Conservation (phyloP, 495 filamentous ascomycete species). For the Podospora appendiculata region DNA sequence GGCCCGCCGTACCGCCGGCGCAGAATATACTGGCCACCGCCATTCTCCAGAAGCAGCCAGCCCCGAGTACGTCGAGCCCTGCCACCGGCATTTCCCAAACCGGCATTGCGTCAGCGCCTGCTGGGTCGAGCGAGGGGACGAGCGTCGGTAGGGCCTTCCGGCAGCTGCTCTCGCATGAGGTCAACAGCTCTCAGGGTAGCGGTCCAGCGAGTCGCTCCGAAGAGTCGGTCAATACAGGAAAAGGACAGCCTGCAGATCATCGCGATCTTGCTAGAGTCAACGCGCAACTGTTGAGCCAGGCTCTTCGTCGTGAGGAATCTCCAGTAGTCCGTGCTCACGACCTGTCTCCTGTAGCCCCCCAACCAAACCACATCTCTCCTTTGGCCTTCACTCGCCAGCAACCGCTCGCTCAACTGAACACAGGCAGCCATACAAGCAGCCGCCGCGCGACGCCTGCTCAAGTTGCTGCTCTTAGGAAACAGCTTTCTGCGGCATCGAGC, state of each 20-base stretch:
- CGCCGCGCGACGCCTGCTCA: constrained; percentile 36
- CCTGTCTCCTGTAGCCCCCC: constrained; percentile 69
- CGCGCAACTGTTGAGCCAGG: constrained; percentile 25
- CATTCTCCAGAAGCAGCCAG: constrained; percentile 2
- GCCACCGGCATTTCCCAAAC: constrained; percentile 3
- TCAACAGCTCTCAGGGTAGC: constrained; percentile 27
- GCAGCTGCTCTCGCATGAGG: constrained; percentile 6
- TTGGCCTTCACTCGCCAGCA: constrained; percentile 57
- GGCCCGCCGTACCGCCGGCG: constrained; percentile 1
- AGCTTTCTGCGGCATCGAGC: constrained; percentile 31
- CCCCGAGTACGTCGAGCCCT: constrained; percentile 3
- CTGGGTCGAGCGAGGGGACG: constrained; percentile 6
- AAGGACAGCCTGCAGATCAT: constrained; percentile 24
- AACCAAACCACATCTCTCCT: constrained; percentile 74
- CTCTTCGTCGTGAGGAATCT: constrained; percentile 20
- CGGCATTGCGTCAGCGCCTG: constrained; percentile 4
- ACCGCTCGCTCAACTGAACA: constrained; percentile 33
- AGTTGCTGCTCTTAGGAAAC: constrained; percentile 41
- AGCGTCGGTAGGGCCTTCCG: constrained; percentile 6
- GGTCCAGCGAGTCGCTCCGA: constrained; percentile 31
- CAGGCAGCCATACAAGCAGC: constrained; percentile 16
- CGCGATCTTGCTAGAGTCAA: constrained; percentile 24
- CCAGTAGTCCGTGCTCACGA: constrained; percentile 38
- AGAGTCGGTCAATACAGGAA: constrained; percentile 32
- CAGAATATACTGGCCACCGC: constrained; percentile 4